Evolutionary conservation across 768 basidiomycete species (phyloP).

Genomic region (Boletellus ananiceps): DNA sequence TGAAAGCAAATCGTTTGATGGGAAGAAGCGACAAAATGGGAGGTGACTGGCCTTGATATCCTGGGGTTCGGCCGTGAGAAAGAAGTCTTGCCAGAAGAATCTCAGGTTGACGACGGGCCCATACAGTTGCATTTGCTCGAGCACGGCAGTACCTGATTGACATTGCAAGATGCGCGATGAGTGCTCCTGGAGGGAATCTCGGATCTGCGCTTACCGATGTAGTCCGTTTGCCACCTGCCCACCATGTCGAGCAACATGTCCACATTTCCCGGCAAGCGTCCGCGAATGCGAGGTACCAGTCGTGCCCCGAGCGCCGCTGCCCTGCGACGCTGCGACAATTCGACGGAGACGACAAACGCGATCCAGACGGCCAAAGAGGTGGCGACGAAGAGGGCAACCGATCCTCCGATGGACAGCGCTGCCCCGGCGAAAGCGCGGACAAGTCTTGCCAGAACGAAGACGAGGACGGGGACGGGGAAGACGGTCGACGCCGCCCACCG

Average conservation of each 20-base stretch:
- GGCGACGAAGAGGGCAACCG: slow-evolving; percentile 4
- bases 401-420: slow-evolving; percentile 3
- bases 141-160: slow-evolving; percentile 22
- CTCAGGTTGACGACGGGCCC: slow-evolving; percentile 39
- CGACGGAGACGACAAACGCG: background rate
- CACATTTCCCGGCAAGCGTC: slow-evolving; percentile 32
- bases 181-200: background rate
- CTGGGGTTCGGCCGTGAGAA: slow-evolving; percentile 49
- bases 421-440: slow-evolving; percentile 8
- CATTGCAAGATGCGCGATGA: background rate
- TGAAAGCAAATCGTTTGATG: slow-evolving; percentile 13
- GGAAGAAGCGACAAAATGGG: background rate
- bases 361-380: slow-evolving; percentile 2
- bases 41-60: slow-evolving; percentile 34
- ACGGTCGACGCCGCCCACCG: slow-evolving; percentile 11
- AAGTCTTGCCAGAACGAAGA: slow-evolving; percentile 10
- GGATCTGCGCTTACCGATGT: slow-evolving; percentile 28
- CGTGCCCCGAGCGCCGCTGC: slow-evolving; percentile 27
- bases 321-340: slow-evolving; percentile 9
- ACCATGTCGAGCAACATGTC: slow-evolving; percentile 29
- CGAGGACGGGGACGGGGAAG: slow-evolving; percentile 11
- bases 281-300: slow-evolving; percentile 28
- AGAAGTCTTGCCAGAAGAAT: slow-evolving; percentile 44
- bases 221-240: slow-evolving; percentile 24
- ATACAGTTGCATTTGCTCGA: slow-evolving; percentile 21